phyloP scores from a whole-genome alignment of 495 filamentous ascomycete species.

The Cercophora newfieldiana region DNA sequence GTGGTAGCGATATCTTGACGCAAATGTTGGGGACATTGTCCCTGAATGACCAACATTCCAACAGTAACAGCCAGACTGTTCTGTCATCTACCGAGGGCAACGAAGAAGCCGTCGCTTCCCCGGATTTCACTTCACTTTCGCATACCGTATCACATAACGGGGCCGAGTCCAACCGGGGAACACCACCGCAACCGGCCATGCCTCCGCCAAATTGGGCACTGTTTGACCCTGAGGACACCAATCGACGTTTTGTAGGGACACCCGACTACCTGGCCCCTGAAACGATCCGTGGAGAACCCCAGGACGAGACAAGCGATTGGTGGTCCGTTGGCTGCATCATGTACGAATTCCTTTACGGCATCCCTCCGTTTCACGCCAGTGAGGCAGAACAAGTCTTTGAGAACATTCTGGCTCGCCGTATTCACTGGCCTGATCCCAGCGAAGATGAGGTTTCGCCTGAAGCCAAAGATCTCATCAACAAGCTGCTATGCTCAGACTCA shows the following conservation, averaged over 20 bases:
- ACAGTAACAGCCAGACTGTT: conserved; percentile 35
- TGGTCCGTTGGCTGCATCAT: conserved; percentile 98
- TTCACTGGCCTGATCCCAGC: conserved; percentile 79
- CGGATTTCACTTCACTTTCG: conserved; percentile 66
- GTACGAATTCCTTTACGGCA: conserved; percentile 94
- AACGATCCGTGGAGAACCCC: conserved; percentile 90
- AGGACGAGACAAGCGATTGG: conserved; percentile 99
- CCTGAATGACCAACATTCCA: conserved; percentile 59
- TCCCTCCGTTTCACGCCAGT: conserved; percentile 85
- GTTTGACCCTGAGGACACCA: conserved; percentile 92
- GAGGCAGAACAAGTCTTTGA: conserved; percentile 95
- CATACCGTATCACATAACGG: conserved; percentile 58
- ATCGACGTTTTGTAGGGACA: conserved; percentile 91
- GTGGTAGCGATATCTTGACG: conserved; percentile 79
- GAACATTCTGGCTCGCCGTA: conserved; percentile 85
- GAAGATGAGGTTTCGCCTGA: conserved; percentile 75
- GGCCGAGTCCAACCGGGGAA: conserved; percentile 41
- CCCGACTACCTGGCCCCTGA: conserved; percentile 97
- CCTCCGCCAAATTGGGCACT: conserved; percentile 92
- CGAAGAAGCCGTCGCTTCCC: conserved; percentile 65
- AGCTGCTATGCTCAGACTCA: conserved; percentile 79
- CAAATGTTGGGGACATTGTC: conserved; percentile 84
- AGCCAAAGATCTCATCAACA: conserved; percentile 91
- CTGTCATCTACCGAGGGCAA: conserved; percentile 59
- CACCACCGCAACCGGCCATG: conserved; percentile 76